Conservation (phyloP, 208 protist genomes). For the Trypanosomatidae sp. region DNA sequence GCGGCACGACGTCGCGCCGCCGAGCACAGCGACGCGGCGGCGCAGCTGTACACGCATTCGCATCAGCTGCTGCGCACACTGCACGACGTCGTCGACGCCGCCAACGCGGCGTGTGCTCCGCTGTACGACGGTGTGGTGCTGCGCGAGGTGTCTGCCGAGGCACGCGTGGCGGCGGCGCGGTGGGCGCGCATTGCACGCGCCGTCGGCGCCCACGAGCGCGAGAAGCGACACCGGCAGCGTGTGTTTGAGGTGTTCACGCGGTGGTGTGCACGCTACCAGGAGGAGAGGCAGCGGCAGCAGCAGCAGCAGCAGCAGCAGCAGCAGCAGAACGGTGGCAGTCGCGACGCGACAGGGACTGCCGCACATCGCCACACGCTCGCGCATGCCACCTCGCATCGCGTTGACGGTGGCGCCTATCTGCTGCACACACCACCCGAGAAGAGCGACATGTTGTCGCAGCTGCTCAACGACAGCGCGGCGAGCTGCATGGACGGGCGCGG, state of each 20-base stretch:
- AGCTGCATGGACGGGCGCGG: too few relatives aligned
- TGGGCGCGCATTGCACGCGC: slow-evolving; percentile 56
- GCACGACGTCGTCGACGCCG: slow-evolving; percentile 17
- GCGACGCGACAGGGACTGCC: too few relatives aligned
- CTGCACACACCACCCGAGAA: neutral
- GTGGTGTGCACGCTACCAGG: slow-evolving; percentile 41
- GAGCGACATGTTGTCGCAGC: neutral
- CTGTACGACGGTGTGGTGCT: slow-evolving; percentile 58
- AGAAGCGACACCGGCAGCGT: slow-evolving; percentile 51
- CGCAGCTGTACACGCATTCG: slow-evolving; percentile 43
- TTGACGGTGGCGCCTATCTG: neutral
- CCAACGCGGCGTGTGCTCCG: slow-evolving; percentile 41
- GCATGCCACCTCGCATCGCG: neutral
- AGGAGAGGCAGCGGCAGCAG: neutral
- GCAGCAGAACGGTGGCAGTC: neutral
- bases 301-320: neutral
- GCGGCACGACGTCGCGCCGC: slow-evolving; percentile 20
- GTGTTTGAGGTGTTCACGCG: slow-evolving; percentile 70
- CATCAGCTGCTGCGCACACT: slow-evolving; percentile 39
- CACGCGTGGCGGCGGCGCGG: slow-evolving; percentile 45
- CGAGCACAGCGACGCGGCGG: slow-evolving; percentile 24
- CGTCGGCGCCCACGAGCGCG: slow-evolving; percentile 48
- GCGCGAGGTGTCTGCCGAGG: slow-evolving; percentile 19
- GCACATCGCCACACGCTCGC: neutral
- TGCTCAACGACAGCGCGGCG: too few relatives aligned